Percentiles rank a stretch among this genome's conserved stretches.
Evolutionary conservation across 177 flowering plant species (phyloP).

Genomic region (Tripterygium wilfordii): DNA sequence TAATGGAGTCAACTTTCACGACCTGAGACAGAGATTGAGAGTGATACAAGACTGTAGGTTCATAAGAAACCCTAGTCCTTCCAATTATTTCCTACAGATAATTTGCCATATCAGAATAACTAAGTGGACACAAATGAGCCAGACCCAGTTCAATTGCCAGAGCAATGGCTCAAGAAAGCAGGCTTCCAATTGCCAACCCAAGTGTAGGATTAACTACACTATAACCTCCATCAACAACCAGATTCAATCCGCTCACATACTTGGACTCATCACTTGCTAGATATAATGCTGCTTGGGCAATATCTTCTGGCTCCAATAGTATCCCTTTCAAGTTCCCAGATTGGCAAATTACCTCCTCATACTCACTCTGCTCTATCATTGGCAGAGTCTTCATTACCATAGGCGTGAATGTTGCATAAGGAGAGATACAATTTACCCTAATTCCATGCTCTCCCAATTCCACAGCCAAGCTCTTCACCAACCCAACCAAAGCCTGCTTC

Average conservation of each 20-base stretch:
- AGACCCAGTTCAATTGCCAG: too few species aligned
- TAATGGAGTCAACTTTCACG: too few species aligned
- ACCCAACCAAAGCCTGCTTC: slow-evolving; percentile 18
- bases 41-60: too few species aligned
- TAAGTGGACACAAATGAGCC: too few species aligned
- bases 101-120: too few species aligned
- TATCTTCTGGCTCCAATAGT: background rate
- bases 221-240: slow-evolving; percentile 18
- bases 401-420: slow-evolving; percentile 9
- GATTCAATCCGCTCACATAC: slow-evolving; percentile 17
- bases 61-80: too few species aligned
- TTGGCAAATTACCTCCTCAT: background rate
- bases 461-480: slow-evolving; percentile 13
- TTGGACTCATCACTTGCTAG: slow-evolving; percentile 18
- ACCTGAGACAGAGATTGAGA: too few species aligned
- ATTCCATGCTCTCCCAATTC: slow-evolving; percentile 23
- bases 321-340: background rate
- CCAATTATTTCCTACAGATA: too few species aligned
- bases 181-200: too few species aligned
- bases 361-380: background rate
- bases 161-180: too few species aligned
- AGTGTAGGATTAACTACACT: background rate
- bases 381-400: background rate
- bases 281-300: slow-evolving; percentile 16
- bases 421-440: slow-evolving; percentile 27